Base-by-base conservation (phyloP, 2,329 filamentous ascomycete genomes). In the Aspergillus pseudotamarii region DNA sequence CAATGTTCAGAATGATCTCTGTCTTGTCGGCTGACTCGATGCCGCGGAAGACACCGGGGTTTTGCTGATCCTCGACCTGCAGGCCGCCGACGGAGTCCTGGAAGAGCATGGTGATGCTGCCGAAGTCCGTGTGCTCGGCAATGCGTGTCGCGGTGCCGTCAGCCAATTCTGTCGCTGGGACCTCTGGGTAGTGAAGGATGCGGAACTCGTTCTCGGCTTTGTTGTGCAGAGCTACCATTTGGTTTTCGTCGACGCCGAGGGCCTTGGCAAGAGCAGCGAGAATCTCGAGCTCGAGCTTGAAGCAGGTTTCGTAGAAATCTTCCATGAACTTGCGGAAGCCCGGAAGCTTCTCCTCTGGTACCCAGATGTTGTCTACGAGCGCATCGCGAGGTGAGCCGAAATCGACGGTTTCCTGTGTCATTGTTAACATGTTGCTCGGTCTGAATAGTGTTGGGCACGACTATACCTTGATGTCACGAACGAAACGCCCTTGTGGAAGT, bases 1-100 rank as follows among this genome's bases (percentile, higher is more conserved):
- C 73, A 16, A 80, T 76, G 66, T 80, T 81, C 57, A 82, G 71
- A 30, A 80, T 72, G 8, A 82, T 73, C 28, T 72, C 72, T 1
- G 63, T 58, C 12, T 54, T 32, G 10, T 53, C 59, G 9, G 45
- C 57, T 2, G 53, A 36, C 2, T 53, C 55, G 10, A 71, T 48
- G 4, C 58, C 64, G 26, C 69, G 38, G 57, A 71, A 72, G 10
- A 51, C 59, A 11, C 62, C 66, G 1, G 69, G 70, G 41, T 75
- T 68, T 9, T 57, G 56, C 12, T 68, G 70, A 58, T 76, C 70
- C 59, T 78, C 69, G 8, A 78, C 69, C 66, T 81, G 77, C 2
- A 81, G 72, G 2, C 78, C 78, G 12, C 76, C 75, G 6, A 72
- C 69, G 6, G 60, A 66, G 59, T 79, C 78, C 60, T 79, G 78